Evolutionary conservation across 305 asterid genomes (phyloP).

Genomic region (Fraxinus paxiana): DNA sequence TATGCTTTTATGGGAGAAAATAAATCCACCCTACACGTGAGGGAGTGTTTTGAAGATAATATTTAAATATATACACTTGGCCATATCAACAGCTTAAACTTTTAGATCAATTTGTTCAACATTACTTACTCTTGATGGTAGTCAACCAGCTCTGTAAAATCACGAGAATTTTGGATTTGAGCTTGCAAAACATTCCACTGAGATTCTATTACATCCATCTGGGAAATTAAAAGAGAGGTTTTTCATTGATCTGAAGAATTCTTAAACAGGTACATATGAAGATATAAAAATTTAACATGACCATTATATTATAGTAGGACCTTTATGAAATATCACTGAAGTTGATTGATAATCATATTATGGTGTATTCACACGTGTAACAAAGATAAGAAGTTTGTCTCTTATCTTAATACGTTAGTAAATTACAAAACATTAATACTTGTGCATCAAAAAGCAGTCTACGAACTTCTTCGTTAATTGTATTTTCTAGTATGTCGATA

Average conservation of each 20-base stretch:
- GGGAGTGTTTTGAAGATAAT: neutral
- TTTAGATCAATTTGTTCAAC: neutral
- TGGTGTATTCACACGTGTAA: neutral
- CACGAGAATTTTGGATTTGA: slow-evolving; percentile 81
- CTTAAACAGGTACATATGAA: slow-evolving; percentile 1
- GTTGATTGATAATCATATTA: neutral
- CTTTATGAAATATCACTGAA: neutral
- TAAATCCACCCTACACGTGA: neutral
- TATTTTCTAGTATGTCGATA: too few relatives aligned
- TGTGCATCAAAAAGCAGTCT: neutral
- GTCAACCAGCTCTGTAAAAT: slow-evolving; percentile 86
- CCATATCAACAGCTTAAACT: too few relatives aligned
- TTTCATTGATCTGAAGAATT: slow-evolving; percentile 11
- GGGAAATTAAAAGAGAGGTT: slow-evolving; percentile 24
- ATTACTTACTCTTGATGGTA: slow-evolving; percentile 89
- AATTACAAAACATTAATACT: slow-evolving; percentile 6
- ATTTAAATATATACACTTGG: too few relatives aligned
- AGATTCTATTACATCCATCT: slow-evolving; percentile 97
- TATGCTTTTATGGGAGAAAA: neutral
- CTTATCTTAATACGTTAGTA: neutral
- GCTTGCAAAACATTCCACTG: slow-evolving; percentile 94
- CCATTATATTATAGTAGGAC: neutral
- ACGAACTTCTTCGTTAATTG: too few relatives aligned
- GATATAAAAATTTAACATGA: neutral
- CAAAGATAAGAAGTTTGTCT: neutral